These are phyloP conservation scores for Phialophora verrucosa DNA, from an alignment of 2,329 filamentous ascomycete species.

Conservation along the genomic window DNA sequence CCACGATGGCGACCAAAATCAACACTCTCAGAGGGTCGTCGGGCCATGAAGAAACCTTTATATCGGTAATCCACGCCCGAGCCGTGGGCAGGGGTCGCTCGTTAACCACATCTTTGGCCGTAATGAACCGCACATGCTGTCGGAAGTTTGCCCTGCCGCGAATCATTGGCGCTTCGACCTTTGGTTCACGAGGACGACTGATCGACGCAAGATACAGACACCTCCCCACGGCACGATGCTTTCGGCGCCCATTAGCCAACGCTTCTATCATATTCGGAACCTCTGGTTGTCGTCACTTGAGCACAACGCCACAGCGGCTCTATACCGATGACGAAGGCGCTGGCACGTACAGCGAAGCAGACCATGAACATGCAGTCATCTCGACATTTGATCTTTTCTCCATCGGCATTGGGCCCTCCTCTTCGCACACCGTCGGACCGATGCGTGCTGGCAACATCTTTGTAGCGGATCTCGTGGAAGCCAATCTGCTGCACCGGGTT, in stretches of 20 bases:
- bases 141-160: conserved; percentile 15
- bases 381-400: conserved; percentile 38
- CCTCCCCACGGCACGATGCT: background rate
- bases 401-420: conserved; percentile 36
- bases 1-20: background rate
- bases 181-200: conserved; percentile 1
- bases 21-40: background rate
- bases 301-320: conserved; percentile 9
- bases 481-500: conserved; percentile 31
- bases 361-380: conserved; percentile 37
- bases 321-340: conserved; percentile 23
- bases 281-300: conserved; percentile 8
- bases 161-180: background rate
- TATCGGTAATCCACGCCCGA: background rate
- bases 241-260: background rate
- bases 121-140: conserved; percentile 8
- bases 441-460: conserved; percentile 38
- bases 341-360: conserved; percentile 25
- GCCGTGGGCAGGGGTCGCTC: background rate
- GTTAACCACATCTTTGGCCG: background rate
- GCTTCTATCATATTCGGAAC: background rate
- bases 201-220: conserved; percentile 4
- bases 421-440: conserved; percentile 37
- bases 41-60: background rate
- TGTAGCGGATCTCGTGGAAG: conserved; percentile 34